Conservation (phyloP, 1,139 yeast species). For the Yamadazyma friedrichii region DNA sequence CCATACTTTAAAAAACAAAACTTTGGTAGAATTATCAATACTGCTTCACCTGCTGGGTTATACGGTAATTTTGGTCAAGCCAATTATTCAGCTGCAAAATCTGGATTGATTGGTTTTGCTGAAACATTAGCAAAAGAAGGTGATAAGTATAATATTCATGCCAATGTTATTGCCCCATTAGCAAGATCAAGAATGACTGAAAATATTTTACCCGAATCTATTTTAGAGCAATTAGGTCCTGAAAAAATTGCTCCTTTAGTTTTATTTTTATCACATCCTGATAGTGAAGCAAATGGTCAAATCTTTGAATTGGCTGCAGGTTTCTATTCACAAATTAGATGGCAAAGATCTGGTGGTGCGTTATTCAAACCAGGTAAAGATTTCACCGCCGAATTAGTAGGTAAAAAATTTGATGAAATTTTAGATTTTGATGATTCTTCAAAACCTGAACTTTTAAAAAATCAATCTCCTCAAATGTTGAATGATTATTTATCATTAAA, state of each 20-base stretch:
- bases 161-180: conserved; percentile 88
- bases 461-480: conserved; percentile 64
- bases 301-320: conserved; percentile 95
- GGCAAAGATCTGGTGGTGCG: conserved; percentile 92
- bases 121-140: conserved; percentile 97
- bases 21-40: conserved; percentile 86
- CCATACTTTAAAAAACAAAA: conserved; percentile 80
- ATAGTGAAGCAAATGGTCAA: conserved; percentile 61
- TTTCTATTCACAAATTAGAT: conserved; percentile 84
- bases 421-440: conserved; percentile 55
- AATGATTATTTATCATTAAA: conserved; percentile 60
- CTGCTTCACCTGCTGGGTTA: conserved; percentile 95
- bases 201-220: conserved; percentile 78
- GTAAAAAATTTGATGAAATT: conserved; percentile 65
- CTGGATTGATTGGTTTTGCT: conserved; percentile 86
- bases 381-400: conserved; percentile 84
- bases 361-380: conserved; percentile 75
- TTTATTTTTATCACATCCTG: conserved; percentile 71
- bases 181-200: conserved; percentile 98
- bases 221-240: conserved; percentile 78
- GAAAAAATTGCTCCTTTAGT: conserved; percentile 91
- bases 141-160: conserved; percentile 72
- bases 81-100: conserved; percentile 92
- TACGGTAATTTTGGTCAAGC: conserved; percentile 98
- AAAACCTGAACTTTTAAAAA: conserved; percentile 53